phyloP scores from a whole-genome alignment of 441 rosid genomes.

The Bocquillonia castaneifolia region DNA sequence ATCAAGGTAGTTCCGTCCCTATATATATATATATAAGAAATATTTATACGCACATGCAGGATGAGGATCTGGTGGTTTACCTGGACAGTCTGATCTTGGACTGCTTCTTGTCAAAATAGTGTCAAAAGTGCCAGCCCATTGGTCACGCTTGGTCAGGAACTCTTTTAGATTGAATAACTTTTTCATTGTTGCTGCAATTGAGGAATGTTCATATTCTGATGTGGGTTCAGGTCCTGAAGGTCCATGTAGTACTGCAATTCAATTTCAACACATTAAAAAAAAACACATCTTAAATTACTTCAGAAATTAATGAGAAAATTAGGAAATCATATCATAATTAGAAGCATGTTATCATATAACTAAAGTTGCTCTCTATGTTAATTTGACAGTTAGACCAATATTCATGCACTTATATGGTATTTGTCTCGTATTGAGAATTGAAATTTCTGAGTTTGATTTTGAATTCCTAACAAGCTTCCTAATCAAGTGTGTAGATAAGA shows the following conservation, averaged over 20 bases:
- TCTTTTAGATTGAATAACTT: conserved; percentile 71
- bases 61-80: conserved; percentile 23
- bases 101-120: conserved; percentile 48
- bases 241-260: conserved; percentile 52
- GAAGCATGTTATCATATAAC: neutral
- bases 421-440: no score
- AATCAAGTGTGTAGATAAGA: no score
- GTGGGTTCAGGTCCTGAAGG: conserved; percentile 71
- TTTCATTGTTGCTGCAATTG: conserved; percentile 77
- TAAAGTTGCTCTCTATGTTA: neutral
- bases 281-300: neutral
- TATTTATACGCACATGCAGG: no score
- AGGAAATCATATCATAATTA: no score
- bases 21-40: no score
- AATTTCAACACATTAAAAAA: neutral
- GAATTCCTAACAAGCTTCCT: no score
- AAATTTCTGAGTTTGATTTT: no score
- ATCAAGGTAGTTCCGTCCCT: no score
- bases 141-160: conserved; percentile 87
- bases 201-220: conserved; percentile 88
- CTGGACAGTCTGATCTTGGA: conserved; percentile 77
- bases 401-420: no score
- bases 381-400: no score
- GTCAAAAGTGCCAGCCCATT: conserved; percentile 90
- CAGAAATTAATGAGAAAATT: neutral